A percentile compares a stretch with the other conserved stretches of the same genome.
Evolutionary conservation across 2,329 filamentous ascomycete genomes (phyloP).

Genomic region (Alternaria ventricosa): DNA sequence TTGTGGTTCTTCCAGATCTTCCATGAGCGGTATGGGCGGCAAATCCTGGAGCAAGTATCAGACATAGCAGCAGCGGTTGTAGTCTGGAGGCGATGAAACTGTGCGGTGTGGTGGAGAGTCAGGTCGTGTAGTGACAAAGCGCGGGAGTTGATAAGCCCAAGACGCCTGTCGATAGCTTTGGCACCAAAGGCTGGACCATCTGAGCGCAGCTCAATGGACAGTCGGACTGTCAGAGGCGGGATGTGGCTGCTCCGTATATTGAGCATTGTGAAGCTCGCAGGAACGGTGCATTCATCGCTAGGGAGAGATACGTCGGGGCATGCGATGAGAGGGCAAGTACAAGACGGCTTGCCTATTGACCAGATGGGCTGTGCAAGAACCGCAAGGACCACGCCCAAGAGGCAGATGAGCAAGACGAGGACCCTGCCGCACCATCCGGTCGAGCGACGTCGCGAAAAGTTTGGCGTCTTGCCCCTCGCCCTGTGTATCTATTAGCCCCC

Average conservation of each 20-base stretch:
- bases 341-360: not conserved
- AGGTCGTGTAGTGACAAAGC: not conserved
- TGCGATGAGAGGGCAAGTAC: not conserved
- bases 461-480: not conserved
- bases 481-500: not conserved
- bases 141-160: not conserved
- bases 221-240: not conserved
- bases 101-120: not conserved
- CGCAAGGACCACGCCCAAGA: not conserved
- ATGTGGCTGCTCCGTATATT: not conserved
- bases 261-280: not conserved
- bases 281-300: not conserved
- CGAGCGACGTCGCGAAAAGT: not conserved
- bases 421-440: not conserved
- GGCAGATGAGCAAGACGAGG: not conserved
- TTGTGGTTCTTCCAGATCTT: not conserved
- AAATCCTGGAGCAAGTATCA: not conserved
- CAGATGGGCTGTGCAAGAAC: not conserved
- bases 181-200: not conserved
- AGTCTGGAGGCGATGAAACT: not conserved
- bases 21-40: not conserved
- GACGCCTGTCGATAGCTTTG: not conserved
- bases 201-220: not conserved
- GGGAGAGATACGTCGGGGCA: not conserved
- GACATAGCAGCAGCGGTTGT: not conserved